Evolutionary conservation across 2,329 filamentous ascomycete genomes (phyloP), one percentile per base, ranked within the genome.

Genomic region (Lojkania enalia): DNA sequence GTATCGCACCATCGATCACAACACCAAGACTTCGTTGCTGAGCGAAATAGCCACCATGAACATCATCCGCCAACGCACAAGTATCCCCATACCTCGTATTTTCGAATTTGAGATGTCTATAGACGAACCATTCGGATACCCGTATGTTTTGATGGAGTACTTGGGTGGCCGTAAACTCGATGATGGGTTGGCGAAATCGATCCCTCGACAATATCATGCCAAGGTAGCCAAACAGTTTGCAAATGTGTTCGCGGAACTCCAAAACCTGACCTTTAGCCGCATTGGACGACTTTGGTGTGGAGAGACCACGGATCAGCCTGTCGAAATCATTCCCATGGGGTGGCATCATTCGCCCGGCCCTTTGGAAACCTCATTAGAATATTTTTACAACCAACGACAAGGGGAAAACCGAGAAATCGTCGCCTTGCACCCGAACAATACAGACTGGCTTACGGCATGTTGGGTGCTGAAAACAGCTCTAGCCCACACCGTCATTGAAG

Each of bases 391-490:
- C 37, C 39, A 44, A 47, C 35, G 40, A 47, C 48, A 51, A 47
- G 44, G 48, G 35, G 45, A 43, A 42, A 51, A 48, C 21, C 44
- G 42, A 43, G 38, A 52, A 44, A 52, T 52, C 35, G 21, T 49
- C 35, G 46, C 42, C 42, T 47, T 49, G 43, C 42, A 49, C 37
- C 49, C 49, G 31, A 42, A 47, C 39, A 32, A 49, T 49, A 23
- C 39, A 47, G 49, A 49, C 42, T 47, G 46, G 49, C 45, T 48
- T 45, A 51, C 45, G 40, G 45, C 46, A 46, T 49, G 49, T 44
- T 49, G 49, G 49, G 49, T 52, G 42, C 49, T 52, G 36, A 52
- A 52, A 47, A 49, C 42, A 44, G 49, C 49, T 52, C 46, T 52
- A 44, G 42, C 46, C 35, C 38, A 49, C 39, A 52, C 21, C 42